Conservation (phyloP, 1,284 basidiomycete genomes). For the Exobasidium cylindrosporum region DNA sequence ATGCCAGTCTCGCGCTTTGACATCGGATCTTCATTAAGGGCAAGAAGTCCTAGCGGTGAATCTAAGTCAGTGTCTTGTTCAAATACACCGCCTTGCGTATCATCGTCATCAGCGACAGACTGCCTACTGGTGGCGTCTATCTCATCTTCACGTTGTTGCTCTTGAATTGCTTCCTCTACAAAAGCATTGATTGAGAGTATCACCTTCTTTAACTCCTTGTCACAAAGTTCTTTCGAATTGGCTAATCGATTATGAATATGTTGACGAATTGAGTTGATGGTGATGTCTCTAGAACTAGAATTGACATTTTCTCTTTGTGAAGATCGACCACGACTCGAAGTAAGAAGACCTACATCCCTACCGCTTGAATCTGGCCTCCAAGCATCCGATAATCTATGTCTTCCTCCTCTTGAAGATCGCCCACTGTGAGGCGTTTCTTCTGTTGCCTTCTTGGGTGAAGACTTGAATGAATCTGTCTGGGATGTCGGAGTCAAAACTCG, state of each 20-base stretch:
- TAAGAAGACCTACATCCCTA: background rate
- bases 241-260: conserved; percentile 90
- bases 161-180: conserved; percentile 82
- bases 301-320: background rate
- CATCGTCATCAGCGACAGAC: background rate
- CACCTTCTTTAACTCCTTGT: conserved; percentile 87
- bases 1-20: background rate
- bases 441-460: background rate
- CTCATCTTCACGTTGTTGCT: conserved; percentile 8
- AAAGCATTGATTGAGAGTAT: conserved; percentile 87
- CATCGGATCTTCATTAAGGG: background rate
- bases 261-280: conserved; percentile 70
- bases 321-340: background rate
- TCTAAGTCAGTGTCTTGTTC: background rate
- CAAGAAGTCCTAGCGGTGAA: background rate
- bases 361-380: background rate
- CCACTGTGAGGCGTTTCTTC: background rate
- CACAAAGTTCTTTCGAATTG: conserved; percentile 90
- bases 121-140: background rate
- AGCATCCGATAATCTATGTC: background rate
- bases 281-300: conserved; percentile 35
- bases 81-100: background rate
- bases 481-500: background rate
- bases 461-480: background rate
- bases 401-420: background rate